Conservation (phyloP, 2,329 filamentous ascomycete genomes). For the Hypoxylon sp. region DNA sequence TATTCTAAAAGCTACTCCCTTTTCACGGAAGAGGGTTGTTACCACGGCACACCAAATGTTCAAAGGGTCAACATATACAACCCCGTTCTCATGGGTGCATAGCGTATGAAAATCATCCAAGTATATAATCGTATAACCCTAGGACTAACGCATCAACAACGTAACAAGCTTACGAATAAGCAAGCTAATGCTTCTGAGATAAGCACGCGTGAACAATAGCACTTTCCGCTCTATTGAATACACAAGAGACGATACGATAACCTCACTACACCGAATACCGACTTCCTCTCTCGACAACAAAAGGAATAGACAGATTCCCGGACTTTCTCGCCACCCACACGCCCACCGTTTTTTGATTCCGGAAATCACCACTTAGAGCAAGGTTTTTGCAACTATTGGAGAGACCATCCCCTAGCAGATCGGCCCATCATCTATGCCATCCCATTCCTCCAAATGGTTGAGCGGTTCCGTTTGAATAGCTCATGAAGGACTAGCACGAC, state of each 20-base stretch:
- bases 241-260: conserved; percentile 37
- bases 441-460: conserved; percentile 11
- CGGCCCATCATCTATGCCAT: conserved; percentile 8
- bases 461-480: conserved; percentile 1
- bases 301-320: conserved; percentile 24
- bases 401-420: neutral
- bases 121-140: conserved; percentile 4
- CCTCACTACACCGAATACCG: conserved; percentile 29
- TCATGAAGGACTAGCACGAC: neutral
- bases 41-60: neutral
- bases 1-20: neutral
- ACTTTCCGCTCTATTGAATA: conserved; percentile 44
- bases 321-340: conserved; percentile 29
- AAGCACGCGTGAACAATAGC: conserved; percentile 30
- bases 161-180: conserved; percentile 17
- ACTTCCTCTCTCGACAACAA: conserved; percentile 2
- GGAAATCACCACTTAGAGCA: conserved; percentile 11
- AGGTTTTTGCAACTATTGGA: conserved; percentile 8
- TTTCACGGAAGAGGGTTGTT: neutral
- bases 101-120: neutral
- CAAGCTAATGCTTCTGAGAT: conserved; percentile 24
- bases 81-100: no score
- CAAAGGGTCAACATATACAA: neutral
- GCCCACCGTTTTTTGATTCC: conserved; percentile 28
- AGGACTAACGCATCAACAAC: neutral